These are phyloP conservation scores for Megacollybia marginata DNA, from an alignment of 768 basidiomycete genomes.

Conservation along the genomic window DNA sequence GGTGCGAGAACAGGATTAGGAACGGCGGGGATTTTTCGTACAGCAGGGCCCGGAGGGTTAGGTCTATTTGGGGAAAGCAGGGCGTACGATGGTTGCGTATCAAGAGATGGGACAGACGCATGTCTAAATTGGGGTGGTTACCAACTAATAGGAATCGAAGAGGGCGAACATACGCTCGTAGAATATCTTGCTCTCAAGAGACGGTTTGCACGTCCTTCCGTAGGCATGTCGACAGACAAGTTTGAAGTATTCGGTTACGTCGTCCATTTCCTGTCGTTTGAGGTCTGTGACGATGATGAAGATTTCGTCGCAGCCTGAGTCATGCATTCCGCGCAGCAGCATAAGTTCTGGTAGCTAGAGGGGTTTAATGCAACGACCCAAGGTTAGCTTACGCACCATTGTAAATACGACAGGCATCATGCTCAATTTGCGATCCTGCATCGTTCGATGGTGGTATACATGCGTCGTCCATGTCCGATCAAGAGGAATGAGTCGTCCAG, in stretches of 20 bases:
- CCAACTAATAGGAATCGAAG: constrained; percentile 3
- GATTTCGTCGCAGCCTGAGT: constrained; percentile 70
- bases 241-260: constrained; percentile 72
- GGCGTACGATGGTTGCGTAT: constrained; percentile 66
- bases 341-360: constrained; percentile 69
- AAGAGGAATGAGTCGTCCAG: constrained; percentile 68
- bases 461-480: constrained; percentile 80
- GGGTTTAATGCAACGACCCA: constrained; percentile 3
- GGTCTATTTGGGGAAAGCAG: constrained; percentile 78
- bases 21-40: constrained; percentile 74
- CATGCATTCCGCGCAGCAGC: constrained; percentile 76
- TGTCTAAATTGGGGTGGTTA: constrained; percentile 29
- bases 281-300: constrained; percentile 75
- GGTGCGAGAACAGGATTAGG: constrained; percentile 71
- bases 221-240: constrained; percentile 62
- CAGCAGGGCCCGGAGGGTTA: constrained; percentile 67
- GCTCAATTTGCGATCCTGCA: constrained; percentile 62
- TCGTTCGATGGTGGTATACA: constrained; percentile 70
- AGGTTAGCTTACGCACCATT: constrained; percentile 41
- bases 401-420: constrained; percentile 81
- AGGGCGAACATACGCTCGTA: constrained; percentile 50
- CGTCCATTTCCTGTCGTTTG: constrained; percentile 76
- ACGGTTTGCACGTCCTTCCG: constrained; percentile 55
- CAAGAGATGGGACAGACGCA: constrained; percentile 61
- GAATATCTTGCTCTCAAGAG: constrained; percentile 59